Percentiles rank a stretch among this genome's conserved stretches.
Evolutionary conservation across 768 basidiomycete species (phyloP).

Genomic region (Tylopilus subfusipes): DNA sequence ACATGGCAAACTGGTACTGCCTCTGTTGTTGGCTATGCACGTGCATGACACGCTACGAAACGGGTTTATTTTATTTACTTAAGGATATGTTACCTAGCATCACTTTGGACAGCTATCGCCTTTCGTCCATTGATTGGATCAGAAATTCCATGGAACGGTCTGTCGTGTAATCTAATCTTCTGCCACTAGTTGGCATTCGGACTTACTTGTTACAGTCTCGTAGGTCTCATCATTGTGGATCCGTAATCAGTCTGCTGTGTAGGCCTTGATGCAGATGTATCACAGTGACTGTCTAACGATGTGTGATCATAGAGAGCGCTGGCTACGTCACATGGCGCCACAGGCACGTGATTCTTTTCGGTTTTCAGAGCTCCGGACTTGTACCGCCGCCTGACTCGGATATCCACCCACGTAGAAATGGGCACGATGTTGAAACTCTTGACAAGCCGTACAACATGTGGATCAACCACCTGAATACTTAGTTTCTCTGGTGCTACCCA

Average conservation of each 20-base stretch:
- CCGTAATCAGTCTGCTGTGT: conserved; percentile 4
- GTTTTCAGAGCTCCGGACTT: no score
- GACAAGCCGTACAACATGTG: no score
- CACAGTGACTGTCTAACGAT: not conserved
- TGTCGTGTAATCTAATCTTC: not conserved
- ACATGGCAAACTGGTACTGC: conserved; percentile 14
- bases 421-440: not conserved
- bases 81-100: conserved; percentile 7
- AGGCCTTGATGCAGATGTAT: not conserved
- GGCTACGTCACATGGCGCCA: not conserved
- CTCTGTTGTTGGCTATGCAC: not conserved
- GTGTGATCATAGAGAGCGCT: not conserved
- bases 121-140: conserved; percentile 1
- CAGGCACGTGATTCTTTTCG: not conserved
- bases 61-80: not conserved
- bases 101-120: not conserved
- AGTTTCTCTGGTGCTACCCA: not conserved
- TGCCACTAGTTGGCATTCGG: not conserved
- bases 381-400: no score
- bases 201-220: not conserved
- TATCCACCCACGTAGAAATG: not conserved
- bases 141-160: conserved; percentile 7
- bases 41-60: not conserved
- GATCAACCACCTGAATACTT: not conserved
- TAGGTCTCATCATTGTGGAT: not conserved